Base-by-base conservation (phyloP, 192 early-diverging fungal species). In the Thamnidium elegans region DNA sequence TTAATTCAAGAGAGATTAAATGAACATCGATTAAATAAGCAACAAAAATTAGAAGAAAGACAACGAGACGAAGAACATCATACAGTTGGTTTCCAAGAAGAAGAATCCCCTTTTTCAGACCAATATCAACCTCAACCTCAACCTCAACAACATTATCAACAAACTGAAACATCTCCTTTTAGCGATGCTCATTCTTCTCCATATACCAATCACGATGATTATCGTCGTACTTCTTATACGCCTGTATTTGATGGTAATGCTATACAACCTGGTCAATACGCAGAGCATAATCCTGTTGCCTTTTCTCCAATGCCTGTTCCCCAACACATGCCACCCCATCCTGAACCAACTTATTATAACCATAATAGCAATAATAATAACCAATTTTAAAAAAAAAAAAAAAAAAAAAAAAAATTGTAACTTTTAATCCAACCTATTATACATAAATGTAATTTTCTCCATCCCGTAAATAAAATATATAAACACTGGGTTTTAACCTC, bases 301-400 rank as follows among this genome's bases (percentile, higher is more conserved):
- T 59, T 44, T 36, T 26, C 64, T 20, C 32, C 65, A 47, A 66
- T 66, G 55, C 55, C 65, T 3, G 54, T 58, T 19, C 65, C 63
- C 6, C 50, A 54, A 19, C 63, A 43, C 30, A 46, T 68, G 62
- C 58, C 70, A 79, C 70, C 73, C 82, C 66, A 59, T 8, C 58
- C 58, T 15, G 58, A 59, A 4, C 58, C 58, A 14, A 45, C 58
- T 10, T 59, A 45, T 21, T 59, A 59, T 26, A 59, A 43, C 21
- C 23, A 59, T 13, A 48, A 48, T 47, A 36, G 3, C 7, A 36
- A 36, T 39, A 39, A 39, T 1, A 39, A 39, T 39, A 39, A 39
- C 9, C 26, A 26, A 26, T 26, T 26, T 3, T 26, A 26, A 26
- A 26, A 26, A 26, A 26, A 26, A 26, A 26, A 26, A 26, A 26